Percentiles rank a stretch among this genome's conserved stretches.
These are phyloP conservation scores for Quercus gilva DNA, from an alignment of 306 rosid genomes.

Conservation along the genomic window DNA sequence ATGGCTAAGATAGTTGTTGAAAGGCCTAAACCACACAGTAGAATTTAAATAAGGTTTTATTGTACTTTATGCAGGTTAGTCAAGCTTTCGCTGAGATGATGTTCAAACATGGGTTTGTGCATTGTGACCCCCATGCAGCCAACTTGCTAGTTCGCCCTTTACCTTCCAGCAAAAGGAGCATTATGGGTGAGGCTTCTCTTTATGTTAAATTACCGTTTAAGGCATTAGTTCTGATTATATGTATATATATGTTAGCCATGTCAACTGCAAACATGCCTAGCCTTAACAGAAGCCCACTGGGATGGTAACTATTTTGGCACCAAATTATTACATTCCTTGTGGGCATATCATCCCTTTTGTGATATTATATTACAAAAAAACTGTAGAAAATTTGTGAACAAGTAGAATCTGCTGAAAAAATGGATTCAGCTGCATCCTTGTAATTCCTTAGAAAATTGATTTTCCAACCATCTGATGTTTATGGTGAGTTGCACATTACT, in stretches of 20 bases:
- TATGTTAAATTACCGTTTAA: constrained; percentile 14
- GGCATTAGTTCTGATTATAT: background rate
- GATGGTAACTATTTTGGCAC: background rate
- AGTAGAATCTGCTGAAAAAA: background rate
- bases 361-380: background rate
- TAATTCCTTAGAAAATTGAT: background rate
- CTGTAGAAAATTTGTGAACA: background rate
- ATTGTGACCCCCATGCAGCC: constrained; percentile 97
- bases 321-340: background rate
- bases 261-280: background rate
- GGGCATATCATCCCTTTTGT: background rate
- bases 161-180: constrained; percentile 61
- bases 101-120: constrained; percentile 97
- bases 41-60: constrained; percentile 18
- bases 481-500: background rate
- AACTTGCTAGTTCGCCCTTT: constrained; percentile 85
- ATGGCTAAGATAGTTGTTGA: background rate
- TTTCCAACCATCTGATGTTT: background rate
- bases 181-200: constrained; percentile 54
- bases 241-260: background rate
- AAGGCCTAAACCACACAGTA: background rate
- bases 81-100: constrained; percentile 98
- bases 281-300: background rate
- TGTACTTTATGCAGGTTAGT: constrained; percentile 62
- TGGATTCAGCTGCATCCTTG: background rate